Evolutionary conservation across 192 early-diverging fungal genomes (phyloP).

Genomic region (Neocallimastix lanati): DNA sequence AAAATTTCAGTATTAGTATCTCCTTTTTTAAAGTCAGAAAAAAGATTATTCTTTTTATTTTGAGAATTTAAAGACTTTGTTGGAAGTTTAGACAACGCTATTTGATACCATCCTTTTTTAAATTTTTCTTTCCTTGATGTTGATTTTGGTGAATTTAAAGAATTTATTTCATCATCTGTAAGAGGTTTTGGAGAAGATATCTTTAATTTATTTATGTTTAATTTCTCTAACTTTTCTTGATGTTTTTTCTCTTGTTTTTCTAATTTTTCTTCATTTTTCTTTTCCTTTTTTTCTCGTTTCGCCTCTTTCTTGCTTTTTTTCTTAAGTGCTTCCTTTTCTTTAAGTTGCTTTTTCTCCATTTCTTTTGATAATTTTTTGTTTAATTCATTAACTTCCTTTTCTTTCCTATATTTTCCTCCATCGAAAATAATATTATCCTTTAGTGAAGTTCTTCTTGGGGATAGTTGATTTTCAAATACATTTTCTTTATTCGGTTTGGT

Average conservation of each 20-base stretch:
- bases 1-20: neutral
- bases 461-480: neutral
- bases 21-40: neutral
- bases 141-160: neutral
- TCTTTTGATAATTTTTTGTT: neutral
- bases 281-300: slow-evolving; percentile 2
- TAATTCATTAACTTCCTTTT: neutral
- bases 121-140: slow-evolving; percentile 7
- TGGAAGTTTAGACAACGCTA: neutral
- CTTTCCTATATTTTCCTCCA: neutral
- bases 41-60: neutral
- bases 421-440: neutral
- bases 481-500: neutral
- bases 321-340: slow-evolving; percentile 4
- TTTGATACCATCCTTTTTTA: neutral
- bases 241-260: neutral
- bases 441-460: neutral
- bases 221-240: neutral
- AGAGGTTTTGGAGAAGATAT: slow-evolving; percentile 1
- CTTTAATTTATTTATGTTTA: neutral
- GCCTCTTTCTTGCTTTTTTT: neutral
- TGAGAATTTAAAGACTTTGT: neutral
- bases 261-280: neutral
- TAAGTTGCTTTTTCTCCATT: neutral
- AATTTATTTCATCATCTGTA: neutral